phyloP scores from a whole-genome alignment of 2,329 filamentous ascomycete genomes.

The Arthroderma sp. region DNA sequence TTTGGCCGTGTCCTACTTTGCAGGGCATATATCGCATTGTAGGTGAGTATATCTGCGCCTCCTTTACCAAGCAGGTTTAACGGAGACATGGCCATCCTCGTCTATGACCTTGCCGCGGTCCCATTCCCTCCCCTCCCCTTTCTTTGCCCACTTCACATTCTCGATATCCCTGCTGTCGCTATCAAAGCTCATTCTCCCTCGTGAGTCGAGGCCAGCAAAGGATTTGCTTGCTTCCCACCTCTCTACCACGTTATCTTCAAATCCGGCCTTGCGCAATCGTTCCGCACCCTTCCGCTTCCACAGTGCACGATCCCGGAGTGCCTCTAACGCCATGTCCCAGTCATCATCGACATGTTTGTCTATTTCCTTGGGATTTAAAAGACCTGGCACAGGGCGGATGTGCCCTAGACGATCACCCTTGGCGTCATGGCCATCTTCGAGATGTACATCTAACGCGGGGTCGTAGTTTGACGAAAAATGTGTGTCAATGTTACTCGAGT shows the following conservation, averaged over 20 bases:
- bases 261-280: constrained; percentile 63
- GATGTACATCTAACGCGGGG: constrained; percentile 36
- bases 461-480: constrained; percentile 61
- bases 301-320: constrained; percentile 63
- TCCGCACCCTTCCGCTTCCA: constrained; percentile 67
- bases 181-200: constrained; percentile 10
- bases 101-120: constrained; percentile 52
- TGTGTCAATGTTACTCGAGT: constrained; percentile 58
- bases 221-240: constrained; percentile 56
- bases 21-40: not conserved
- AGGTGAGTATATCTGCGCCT: not conserved
- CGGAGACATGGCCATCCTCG: constrained; percentile 42
- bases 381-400: constrained; percentile 26
- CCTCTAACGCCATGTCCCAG: constrained; percentile 72
- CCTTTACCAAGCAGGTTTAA: constrained; percentile 39
- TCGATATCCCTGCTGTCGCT: constrained; percentile 44
- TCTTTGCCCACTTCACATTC: constrained; percentile 60
- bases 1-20: not conserved
- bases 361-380: constrained; percentile 23
- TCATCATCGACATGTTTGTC: constrained; percentile 40
- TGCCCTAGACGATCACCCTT: constrained; percentile 43
- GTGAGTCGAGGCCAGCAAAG: constrained; percentile 34
- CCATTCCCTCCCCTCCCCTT: constrained; percentile 56
- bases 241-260: constrained; percentile 60
- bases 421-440: constrained; percentile 42